A percentile compares a stretch with the other conserved stretches of the same genome.
These are phyloP conservation scores for Solanum piurae DNA, from an alignment of 257 asterid species.

Conservation along the genomic window DNA sequence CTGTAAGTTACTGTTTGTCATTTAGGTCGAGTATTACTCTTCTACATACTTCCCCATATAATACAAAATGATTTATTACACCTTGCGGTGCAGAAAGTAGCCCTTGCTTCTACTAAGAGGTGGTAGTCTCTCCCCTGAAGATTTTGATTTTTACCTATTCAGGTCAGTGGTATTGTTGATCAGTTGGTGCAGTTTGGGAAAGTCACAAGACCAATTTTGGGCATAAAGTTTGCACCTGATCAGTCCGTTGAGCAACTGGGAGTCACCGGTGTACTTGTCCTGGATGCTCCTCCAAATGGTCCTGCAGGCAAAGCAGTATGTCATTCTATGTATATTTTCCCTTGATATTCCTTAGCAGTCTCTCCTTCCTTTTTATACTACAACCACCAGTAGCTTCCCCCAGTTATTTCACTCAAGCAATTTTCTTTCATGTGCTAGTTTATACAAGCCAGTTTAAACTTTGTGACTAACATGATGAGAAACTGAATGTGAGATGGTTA, in stretches of 20 bases:
- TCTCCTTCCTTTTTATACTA: background rate
- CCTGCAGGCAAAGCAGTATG: constrained; percentile 99
- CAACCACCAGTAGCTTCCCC: background rate
- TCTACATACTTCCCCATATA: background rate
- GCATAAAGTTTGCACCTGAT: constrained; percentile 95
- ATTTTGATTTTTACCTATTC: background rate
- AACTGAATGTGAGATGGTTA: background rate
- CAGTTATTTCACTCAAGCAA: background rate
- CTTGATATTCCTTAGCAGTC: background rate
- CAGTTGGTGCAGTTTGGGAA: constrained; percentile 88
- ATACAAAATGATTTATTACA: background rate
- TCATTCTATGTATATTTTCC: background rate
- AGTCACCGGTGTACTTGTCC: constrained; percentile 91
- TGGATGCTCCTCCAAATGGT: constrained; percentile 92
- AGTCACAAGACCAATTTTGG: constrained; percentile 91
- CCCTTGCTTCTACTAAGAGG: background rate
- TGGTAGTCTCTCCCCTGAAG: background rate
- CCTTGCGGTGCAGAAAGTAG: background rate
- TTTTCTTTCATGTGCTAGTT: background rate
- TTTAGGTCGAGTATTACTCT: background rate
- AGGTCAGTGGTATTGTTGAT: constrained; percentile 96
- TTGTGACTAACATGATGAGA: background rate
- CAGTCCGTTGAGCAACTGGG: constrained; percentile 97
- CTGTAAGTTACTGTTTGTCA: constrained; percentile 41
- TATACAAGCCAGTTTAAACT: background rate